Percentiles rank a stretch among this genome's conserved stretches.
phyloP scores from a whole-genome alignment of 192 early-diverging fungal species.

The Polychytrium aggregatum region DNA sequence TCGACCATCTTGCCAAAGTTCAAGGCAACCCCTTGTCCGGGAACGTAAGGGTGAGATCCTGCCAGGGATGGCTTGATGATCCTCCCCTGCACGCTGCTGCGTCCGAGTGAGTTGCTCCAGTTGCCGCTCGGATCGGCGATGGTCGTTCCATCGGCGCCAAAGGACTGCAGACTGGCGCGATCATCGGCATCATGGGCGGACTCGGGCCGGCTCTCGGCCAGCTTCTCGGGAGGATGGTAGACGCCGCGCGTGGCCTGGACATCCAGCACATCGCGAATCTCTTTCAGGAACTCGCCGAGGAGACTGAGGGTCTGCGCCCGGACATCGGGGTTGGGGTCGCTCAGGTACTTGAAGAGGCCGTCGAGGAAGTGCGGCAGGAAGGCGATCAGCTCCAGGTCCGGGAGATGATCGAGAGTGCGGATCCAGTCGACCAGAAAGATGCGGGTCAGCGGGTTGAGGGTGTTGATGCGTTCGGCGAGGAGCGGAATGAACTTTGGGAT shows the following conservation, averaged over 20 bases:
- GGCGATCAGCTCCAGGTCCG: slow-evolving; percentile 83
- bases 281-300: slow-evolving; percentile 80
- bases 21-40: slow-evolving; percentile 66
- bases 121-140: no score
- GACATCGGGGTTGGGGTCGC: slow-evolving; percentile 84
- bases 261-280: slow-evolving; percentile 65
- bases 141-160: no score
- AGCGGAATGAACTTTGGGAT: slow-evolving; percentile 89
- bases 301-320: slow-evolving; percentile 67
- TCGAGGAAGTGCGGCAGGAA: slow-evolving; percentile 92
- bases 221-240: no score
- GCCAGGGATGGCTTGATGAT: not conserved
- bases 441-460: slow-evolving; percentile 77
- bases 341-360: slow-evolving; percentile 79
- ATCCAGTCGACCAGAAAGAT: slow-evolving; percentile 94
- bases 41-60: slow-evolving; percentile 44
- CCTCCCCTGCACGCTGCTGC: not conserved
- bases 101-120: not conserved
- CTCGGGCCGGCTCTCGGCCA: no score
- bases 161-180: no score
- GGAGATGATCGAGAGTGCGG: slow-evolving; percentile 78
- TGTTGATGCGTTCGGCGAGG: slow-evolving; percentile 81
- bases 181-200: no score
- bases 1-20: slow-evolving; percentile 75
- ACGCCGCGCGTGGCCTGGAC: no score